Evolutionary conservation across 441 rosid species (phyloP), one percentile per base, ranked within the genome.

Genomic region (Cnidoscolus chayamansa): DNA sequence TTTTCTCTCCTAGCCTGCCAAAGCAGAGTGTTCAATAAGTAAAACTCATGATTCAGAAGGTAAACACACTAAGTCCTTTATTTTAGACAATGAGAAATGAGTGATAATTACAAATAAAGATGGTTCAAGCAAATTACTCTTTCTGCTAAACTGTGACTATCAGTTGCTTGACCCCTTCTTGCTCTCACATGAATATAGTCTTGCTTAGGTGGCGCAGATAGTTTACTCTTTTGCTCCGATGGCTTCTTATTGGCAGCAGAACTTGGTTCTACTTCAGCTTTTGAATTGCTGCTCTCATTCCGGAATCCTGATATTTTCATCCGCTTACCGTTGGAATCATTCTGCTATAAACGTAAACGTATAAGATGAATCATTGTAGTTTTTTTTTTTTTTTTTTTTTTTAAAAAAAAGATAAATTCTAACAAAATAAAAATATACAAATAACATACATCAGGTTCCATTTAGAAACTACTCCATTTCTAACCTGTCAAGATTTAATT

Each of bases 91-190:
- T 16, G 20, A 49, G 25, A 31, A 47, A 47, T 16, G 1, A 54
- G 35, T 16, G 8, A 58, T 50, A 78, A 63, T 68, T 57, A 72
- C 37, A 62, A 70, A 66, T 17, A 2, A 3, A 56, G 30, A 67
- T 51, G 60, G 59, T 59, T 75, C 20, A 69, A 77, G 80, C 11
- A 60, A 80, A 76, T 81, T 86, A 91, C 94, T 86, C 94, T 88
- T 78, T 90, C 96, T 15, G 97, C 91, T 71, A 90, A 77, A 76
- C 96, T 90, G 78, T 90, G 96, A 72, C 96, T 89, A 78, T 89
- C 97, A 67, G 97, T 91, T 54, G 97, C 97, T 85, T 89, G 93
- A 49, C 95, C 97, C 81, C 95, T 82, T 83, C 86, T 86, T 32
- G 90, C 93, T 79, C 95, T 89, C 17, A 91, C 93, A 82, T 88